Evolutionary conservation across 1,284 basidiomycete species (phyloP).

Genomic region (Rhizopogon parksii): DNA sequence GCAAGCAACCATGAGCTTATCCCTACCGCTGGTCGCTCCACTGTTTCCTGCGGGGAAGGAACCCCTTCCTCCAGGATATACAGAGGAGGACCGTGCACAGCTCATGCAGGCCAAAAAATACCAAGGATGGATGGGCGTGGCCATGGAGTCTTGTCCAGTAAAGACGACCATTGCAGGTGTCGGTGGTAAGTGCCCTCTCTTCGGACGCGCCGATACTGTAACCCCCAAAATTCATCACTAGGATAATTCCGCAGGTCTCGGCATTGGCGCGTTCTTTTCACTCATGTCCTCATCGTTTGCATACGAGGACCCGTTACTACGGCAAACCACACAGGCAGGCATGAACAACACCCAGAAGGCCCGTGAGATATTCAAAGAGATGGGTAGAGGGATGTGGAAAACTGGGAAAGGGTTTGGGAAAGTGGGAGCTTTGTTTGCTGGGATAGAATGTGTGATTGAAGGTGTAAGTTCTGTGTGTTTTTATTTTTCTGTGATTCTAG

Average conservation of each 20-base stretch:
- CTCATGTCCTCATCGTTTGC: constrained; percentile 94
- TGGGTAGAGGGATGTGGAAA: constrained; percentile 89
- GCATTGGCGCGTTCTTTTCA: constrained; percentile 91
- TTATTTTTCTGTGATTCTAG: not conserved
- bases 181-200: constrained; percentile 51
- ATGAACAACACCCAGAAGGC: constrained; percentile 73
- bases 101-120: constrained; percentile 69
- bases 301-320: constrained; percentile 88
- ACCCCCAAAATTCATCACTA: constrained; percentile 11
- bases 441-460: constrained; percentile 94
- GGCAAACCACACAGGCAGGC: constrained; percentile 54
- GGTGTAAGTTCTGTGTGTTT: constrained; percentile 58
- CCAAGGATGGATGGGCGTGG: constrained; percentile 60
- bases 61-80: constrained; percentile 75
- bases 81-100: constrained; percentile 72
- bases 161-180: constrained; percentile 79
- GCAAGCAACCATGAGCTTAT: constrained; percentile 15
- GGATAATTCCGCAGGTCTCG: constrained; percentile 58
- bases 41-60: constrained; percentile 59
- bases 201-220: constrained; percentile 5
- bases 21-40: constrained; percentile 39
- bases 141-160: constrained; percentile 79
- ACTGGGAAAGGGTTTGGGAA: constrained; percentile 92
- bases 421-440: constrained; percentile 89
- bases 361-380: constrained; percentile 85